Base-by-base conservation (phyloP, 2,329 filamentous ascomycete genomes). In the Paracamarosporium sp. region DNA sequence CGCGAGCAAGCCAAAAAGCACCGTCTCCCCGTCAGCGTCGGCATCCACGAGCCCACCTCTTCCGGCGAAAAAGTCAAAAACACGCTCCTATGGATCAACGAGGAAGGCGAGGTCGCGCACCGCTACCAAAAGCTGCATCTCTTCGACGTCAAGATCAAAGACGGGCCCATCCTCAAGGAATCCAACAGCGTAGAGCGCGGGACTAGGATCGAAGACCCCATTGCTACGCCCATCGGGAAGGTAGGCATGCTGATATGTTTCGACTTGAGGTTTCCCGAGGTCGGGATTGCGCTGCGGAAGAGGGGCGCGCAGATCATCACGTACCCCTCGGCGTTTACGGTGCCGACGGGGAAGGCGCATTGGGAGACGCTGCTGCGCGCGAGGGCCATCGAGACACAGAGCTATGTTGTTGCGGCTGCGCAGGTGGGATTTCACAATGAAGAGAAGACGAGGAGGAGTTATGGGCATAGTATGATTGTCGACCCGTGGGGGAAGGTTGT, bases 321-420 rank as follows among this genome's bases (percentile, higher is more conserved):
- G 0, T 97, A 94, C 71, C 94, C 94, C 0, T 94, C 91, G 5
- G 94, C 94, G 4, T 98, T 97, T 72, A 97, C 93, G 0, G 84
- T 96, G 0, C 87, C 90, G 1, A 97, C 94, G 0, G 94, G 94
- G 0, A 83, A 82, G 55, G 91, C 91, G 1, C 94, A 97, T 78
- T 98, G 94, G 94, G 88, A 92, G 69, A 82, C 86, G 2, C 79
- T 98, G 5, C 80, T 97, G 13, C 83, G 91, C 27, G 88, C 92
- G 3, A 83, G 94, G 45, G 94, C 94, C 9, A 92, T 97, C 59
- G 94, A 97, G 81, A 92, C 90, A 17, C 91, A 97, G 78, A 87
- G 88, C 54, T 98, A 91, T 81, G 88, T 97, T 1, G 80, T 97
- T 59, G 94, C 93, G 9, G 89, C 93, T 0, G 94, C 93, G 36